Base-by-base conservation (phyloP, 345 rosid species). In the Ceriops zippeliana region DNA sequence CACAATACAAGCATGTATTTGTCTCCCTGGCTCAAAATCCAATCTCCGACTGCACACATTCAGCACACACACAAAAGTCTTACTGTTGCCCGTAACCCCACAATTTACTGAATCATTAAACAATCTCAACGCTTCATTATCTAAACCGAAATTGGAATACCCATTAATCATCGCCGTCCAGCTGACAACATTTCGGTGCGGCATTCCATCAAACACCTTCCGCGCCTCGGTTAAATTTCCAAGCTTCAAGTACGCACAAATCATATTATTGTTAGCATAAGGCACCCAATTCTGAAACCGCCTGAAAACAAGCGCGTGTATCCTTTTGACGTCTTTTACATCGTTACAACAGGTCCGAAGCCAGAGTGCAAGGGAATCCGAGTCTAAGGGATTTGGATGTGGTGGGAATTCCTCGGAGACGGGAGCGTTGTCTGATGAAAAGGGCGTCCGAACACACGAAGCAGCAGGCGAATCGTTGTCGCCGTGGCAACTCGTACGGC, bases 151-250 rank as follows among this genome's bases (percentile, higher is more conserved):
- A 51, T 75, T 83, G 58, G 71, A 69, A 61, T 84, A 89, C 67
- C 88, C 96, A 79, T 87, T 82, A 54, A 90, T 79, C 83, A 93
- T 78, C 0, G 96, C 91, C 3, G 96, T 86, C 98, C 96, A 90
- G 68, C 82, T 84, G 63, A 89, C 92, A 19, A 89, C 92, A 75
- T 86, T 85, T 74, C 85, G 76, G 0, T 83, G 76, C 37, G 49
- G 82, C 93, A 89, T 87, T 81, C 79, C 75, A 52, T 90, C 98
- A 67, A 90, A 90, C 96, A 87, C 90, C 38, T 79, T 85, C 8
- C 90, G 86, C 28, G 90, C 97, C 57, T 85, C 85, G 31, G 1
- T 31, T 53, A 86, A 71, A 70, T 75, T 76, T 7, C 87, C 83
- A 5, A 76, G 42, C 66, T 77, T 82, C 46, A 82, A 67, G 9